These are phyloP conservation scores for Camellia sinensis DNA, from an alignment of 148 eudicot species.

Conservation along the genomic window DNA sequence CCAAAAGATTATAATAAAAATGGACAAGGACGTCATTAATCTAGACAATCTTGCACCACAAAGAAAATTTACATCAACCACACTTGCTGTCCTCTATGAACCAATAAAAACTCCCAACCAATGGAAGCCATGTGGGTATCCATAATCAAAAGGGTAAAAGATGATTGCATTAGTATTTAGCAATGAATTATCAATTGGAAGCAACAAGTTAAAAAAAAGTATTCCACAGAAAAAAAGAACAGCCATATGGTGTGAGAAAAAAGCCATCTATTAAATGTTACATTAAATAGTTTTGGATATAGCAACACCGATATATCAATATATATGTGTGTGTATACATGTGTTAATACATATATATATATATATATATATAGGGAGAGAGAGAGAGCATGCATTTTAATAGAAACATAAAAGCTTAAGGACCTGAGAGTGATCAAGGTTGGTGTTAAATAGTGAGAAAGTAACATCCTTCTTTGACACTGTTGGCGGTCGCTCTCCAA, in stretches of 20 bases:
- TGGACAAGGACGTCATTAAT: background rate
- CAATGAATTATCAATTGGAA: conserved; percentile 1
- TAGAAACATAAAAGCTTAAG: background rate
- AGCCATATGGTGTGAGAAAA: background rate
- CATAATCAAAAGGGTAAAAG: background rate
- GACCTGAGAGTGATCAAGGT: conserved; percentile 96
- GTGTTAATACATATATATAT: no score
- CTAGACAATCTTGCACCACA: background rate
- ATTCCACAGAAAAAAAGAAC: background rate
- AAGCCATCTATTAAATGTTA: background rate
- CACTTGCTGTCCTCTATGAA: background rate
- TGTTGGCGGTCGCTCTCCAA: conserved; percentile 78
- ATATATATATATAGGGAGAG: background rate
- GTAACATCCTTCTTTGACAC: conserved; percentile 59
- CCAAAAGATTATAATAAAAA: background rate
- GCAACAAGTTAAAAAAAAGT: background rate
- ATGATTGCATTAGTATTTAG: background rate
- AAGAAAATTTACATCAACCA: background rate
- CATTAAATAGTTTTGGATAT: background rate
- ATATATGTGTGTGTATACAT: background rate
- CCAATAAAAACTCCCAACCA: background rate
- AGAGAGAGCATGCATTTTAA: background rate
- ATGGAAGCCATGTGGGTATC: background rate
- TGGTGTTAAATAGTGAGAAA: conserved; percentile 64
- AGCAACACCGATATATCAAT: background rate